Evolutionary conservation across 805 yeast species (phyloP), one percentile per base, ranked within the genome.

Genomic region (Wickerhamiella occidentalis): DNA sequence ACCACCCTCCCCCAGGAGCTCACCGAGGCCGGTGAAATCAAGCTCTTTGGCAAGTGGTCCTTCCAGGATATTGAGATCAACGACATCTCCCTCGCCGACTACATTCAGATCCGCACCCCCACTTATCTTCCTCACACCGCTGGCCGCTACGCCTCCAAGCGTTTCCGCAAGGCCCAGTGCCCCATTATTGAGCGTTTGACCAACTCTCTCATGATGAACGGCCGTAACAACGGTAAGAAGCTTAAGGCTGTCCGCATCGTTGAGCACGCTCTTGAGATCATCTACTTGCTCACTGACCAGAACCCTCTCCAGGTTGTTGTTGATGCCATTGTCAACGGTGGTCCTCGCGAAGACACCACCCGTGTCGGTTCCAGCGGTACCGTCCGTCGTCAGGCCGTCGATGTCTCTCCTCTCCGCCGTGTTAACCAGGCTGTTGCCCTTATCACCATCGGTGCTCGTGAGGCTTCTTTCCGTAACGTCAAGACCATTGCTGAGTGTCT

Each of bases 151-250:
- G 97, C 97, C 68, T 73, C 85, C 77, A 92, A 92, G 86, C 88
- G 98, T 77, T 92, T 92, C 85, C 88, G 97, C 83, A 92, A 92
- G 84, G 92, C 97, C 64, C 98, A 92, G 80, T 88, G 96, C 79
- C 97, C 97, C 69, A 82, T 92, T 73, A 74, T 92, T 65, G 99
- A 92, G 83, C 90, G 99, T 82, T 80, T 92, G 74, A 90, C 97
- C 76, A 90, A 92, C 90, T 84, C 98, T 60, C 80, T 92, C 72
- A 92, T 92, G 98, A 92, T 92, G 98, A 88, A 92, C 84, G 99
- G 99, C 80, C 90, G 97, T 81, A 92, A 92, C 94, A 92, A 94
- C 84, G 99, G 99, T 82, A 92, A 92, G 83, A 92, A 92, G 80
- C 85, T 94, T 75, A 88, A 90, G 85, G 98, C 99, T 67, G 97